Base-by-base conservation (phyloP, 345 rosid genomes). In the Capsella bursapastoris region DNA sequence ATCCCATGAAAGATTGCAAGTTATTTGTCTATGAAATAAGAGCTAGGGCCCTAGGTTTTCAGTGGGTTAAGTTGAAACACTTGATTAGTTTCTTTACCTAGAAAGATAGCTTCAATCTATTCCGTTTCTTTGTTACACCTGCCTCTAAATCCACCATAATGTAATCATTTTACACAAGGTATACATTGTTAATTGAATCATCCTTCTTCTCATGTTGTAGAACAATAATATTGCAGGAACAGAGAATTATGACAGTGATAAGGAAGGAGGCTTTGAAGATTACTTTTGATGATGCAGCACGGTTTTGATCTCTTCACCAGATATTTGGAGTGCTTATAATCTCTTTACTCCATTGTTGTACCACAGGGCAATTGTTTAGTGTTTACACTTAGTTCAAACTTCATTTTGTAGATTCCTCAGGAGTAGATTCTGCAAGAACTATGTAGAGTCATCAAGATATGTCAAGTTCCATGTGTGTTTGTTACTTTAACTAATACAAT, bases 231-330 rank as follows among this genome's bases (percentile, higher is more conserved):
- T 57, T 82, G 84, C 93, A 90, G 98, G 92, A 71, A 67, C 86
- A 13, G 87, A 76, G 57, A 79, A 76, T 59, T 66, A 60, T 65
- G 85, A 82, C 18, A 79, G 75, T 72, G 90, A 82, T 51, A 89
- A 83, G 79, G 93, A 84, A 58, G 89, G 92, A 7, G 90, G 87
- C 31, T 91, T 93, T 74, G 98, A 87, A 66, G 97, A 91, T 74
- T 91, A 81, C 87, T 93, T 90, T 80, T 91, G 85, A 84, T 76
- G 80, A 38, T 32, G 78, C 76, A 63, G 53, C 52, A 13, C 6
- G 4, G 27, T 61, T 50, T 67, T 31, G 29, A 69, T 70, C 34
- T 53, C 64, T 50, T 37, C 60, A 31, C 56, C 61, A 66, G 47
- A 57, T 58, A 50, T 59, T 37, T 35, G 72, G 64, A 57, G 29